These are phyloP conservation scores for Phaffomyces opuntiae DNA, from an alignment of 805 yeast species.

Conservation along the genomic window DNA sequence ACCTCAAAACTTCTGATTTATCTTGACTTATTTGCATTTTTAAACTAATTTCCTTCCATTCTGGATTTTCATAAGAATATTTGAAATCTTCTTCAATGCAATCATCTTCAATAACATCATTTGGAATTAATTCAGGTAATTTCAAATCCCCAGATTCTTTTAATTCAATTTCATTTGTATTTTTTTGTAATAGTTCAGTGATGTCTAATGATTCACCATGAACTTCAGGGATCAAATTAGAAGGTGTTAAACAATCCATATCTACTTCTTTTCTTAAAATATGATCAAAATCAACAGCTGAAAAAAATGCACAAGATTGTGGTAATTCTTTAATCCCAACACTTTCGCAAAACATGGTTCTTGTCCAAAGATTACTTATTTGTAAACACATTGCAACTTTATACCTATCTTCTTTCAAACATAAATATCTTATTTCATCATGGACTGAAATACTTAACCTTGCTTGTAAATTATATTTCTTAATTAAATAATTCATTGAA, in stretches of 20 bases:
- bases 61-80: slow-evolving; percentile 8
- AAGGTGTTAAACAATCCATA: slow-evolving; percentile 86
- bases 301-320: slow-evolving; percentile 91
- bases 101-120: background rate
- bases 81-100: background rate
- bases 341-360: slow-evolving; percentile 92
- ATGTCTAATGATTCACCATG: slow-evolving; percentile 79
- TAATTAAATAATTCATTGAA: slow-evolving; percentile 77
- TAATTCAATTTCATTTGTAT: slow-evolving; percentile 21
- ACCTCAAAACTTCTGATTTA: slow-evolving; percentile 5
- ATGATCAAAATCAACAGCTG: slow-evolving; percentile 86
- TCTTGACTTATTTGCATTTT: slow-evolving; percentile 11
- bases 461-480: slow-evolving; percentile 61
- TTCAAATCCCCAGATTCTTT: slow-evolving; percentile 14
- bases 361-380: slow-evolving; percentile 88
- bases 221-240: slow-evolving; percentile 61
- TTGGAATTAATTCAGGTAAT: slow-evolving; percentile 8
- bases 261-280: slow-evolving; percentile 91
- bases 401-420: slow-evolving; percentile 65
- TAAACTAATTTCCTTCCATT: slow-evolving; percentile 10
- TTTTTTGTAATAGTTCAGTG: slow-evolving; percentile 36
- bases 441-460: slow-evolving; percentile 85
- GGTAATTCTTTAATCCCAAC: slow-evolving; percentile 86
- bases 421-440: slow-evolving; percentile 85
- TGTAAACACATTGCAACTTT: slow-evolving; percentile 79